Evolutionary conservation across 331 rosid species (phyloP).

Genomic region (Malus hybrid): DNA sequence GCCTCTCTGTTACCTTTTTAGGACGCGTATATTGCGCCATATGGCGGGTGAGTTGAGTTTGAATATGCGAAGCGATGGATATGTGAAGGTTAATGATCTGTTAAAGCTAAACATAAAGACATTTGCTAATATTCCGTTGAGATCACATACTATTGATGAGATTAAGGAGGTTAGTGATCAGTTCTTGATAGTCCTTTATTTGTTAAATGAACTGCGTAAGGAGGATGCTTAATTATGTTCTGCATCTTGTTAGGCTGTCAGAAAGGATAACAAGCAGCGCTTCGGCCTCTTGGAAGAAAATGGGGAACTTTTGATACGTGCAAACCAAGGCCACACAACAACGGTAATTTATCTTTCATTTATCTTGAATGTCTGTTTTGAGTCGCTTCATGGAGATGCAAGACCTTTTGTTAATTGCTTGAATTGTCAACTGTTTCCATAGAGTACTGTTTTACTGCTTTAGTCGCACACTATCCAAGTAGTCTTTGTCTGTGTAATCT

Average conservation of each 20-base stretch:
- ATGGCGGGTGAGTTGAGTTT: conserved; percentile 79
- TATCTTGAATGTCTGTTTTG: background rate
- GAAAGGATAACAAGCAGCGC: conserved; percentile 81
- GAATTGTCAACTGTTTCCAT: background rate
- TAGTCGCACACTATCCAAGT: background rate
- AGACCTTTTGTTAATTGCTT: background rate
- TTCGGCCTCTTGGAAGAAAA: conserved; percentile 75
- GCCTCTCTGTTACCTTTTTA: conserved; percentile 12
- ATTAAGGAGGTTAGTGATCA: conserved; percentile 55
- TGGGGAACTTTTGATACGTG: conserved; percentile 70
- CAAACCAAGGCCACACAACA: conserved; percentile 90
- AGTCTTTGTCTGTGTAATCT: background rate
- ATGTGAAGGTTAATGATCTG: conserved; percentile 61
- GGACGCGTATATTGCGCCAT: conserved; percentile 82
- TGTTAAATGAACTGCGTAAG: conserved; percentile 8
- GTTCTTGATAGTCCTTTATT: background rate
- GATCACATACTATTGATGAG: conserved; percentile 74
- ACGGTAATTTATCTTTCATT: conserved; percentile 26
- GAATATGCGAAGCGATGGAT: conserved; percentile 72
- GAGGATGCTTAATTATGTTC: conserved; percentile 1
- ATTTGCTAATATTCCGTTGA: conserved; percentile 60
- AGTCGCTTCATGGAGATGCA: background rate
- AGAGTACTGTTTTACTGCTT: background rate
- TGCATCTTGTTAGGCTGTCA: conserved; percentile 57
- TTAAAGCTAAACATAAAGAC: conserved; percentile 65